Evolutionary conservation across 192 early-diverging fungal genomes (phyloP).

Genomic region (Entomortierella lignicola): DNA sequence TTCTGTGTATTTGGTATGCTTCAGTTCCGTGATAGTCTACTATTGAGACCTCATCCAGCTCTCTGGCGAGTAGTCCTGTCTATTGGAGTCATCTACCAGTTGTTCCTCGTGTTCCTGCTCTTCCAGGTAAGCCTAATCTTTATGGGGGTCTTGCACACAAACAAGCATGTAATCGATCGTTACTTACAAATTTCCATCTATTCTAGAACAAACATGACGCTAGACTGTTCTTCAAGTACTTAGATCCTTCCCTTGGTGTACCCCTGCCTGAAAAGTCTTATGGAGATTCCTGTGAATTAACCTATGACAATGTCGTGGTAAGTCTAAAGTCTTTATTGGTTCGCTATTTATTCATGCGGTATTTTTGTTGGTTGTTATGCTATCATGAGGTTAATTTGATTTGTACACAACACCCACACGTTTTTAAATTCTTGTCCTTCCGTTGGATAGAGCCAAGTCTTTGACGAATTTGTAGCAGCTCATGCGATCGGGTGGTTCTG

Average conservation of each 20-base stretch:
- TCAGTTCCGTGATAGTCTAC: conserved; percentile 93
- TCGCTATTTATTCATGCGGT: neutral
- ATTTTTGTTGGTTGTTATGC: neutral
- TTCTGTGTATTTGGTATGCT: conserved; percentile 89
- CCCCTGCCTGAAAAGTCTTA: conserved; percentile 92
- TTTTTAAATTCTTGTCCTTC: neutral
- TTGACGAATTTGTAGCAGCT: conserved; percentile 92
- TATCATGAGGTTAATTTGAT: neutral
- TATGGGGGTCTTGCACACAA: neutral
- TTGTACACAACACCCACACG: neutral
- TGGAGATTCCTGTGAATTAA: conserved; percentile 88
- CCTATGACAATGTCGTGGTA: conserved; percentile 79
- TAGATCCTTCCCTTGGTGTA: conserved; percentile 86
- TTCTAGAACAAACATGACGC: conserved; percentile 87
- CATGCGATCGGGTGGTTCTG: conserved; percentile 95
- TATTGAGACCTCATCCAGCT: conserved; percentile 92
- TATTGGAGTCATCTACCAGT: conserved; percentile 87
- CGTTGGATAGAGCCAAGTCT: conserved; percentile 72
- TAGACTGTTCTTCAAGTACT: conserved; percentile 81
- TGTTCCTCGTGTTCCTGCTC: conserved; percentile 88
- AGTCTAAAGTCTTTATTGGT: conserved; percentile 18
- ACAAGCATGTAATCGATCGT: neutral
- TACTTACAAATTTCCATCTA: neutral
- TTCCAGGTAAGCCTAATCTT: conserved; percentile 75
- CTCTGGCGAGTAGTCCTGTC: conserved; percentile 92